Evolutionary conservation across 495 filamentous ascomycete species (phyloP), one percentile per base, ranked within the genome.

Genomic region (Mytilinidion resinicola): DNA sequence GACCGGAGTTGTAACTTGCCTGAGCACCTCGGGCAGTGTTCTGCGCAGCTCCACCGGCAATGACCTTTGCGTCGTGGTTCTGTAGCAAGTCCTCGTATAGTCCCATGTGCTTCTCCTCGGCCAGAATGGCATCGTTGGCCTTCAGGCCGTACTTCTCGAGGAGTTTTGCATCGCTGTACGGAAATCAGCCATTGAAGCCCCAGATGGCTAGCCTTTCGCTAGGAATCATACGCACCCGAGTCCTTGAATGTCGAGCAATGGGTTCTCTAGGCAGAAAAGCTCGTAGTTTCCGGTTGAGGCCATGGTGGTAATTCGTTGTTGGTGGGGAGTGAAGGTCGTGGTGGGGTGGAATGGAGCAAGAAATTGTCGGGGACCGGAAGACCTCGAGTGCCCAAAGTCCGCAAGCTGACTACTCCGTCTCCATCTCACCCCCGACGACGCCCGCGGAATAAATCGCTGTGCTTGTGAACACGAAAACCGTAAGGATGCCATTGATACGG

Each of bases 1-100:
- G 11, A 20, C 20, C 38, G 25, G 6, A 1, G 33, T 7, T 10
- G 37, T 46, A 42, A 30, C 48, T 36, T 77, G 85, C 83, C 76
- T 86, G 89, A 55, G 91, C 95, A 67, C 93, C 93, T 67, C 93
- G 87, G 66, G 95, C 93, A 55, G 92, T 92, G 82, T 99, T 99
- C 75, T 99, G 93, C 25, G 95, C 93, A 57, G 95, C 95, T 70
- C 93, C 93, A 68, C 93, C 93, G 55, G 93, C 90, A 72, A 99
- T 90, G 70, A 96, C 80, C 77, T 95, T 96, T 61, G 91, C 91
- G 64, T 91, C 82, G 69, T 82, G 85, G 79, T 88, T 85, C 63
- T 86, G 82, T 58, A 96, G 79, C 60, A 97, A 82, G 63, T 99
- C 95, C 67, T 96, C 90, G 73, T 92, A 97, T 72, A 99, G 75